A percentile compares a stretch with the other conserved stretches of the same genome.
These are phyloP conservation scores for Mayamaea pseudoterrestris DNA, from an alignment of 108 stramenopile species.

Conservation along the genomic window DNA sequence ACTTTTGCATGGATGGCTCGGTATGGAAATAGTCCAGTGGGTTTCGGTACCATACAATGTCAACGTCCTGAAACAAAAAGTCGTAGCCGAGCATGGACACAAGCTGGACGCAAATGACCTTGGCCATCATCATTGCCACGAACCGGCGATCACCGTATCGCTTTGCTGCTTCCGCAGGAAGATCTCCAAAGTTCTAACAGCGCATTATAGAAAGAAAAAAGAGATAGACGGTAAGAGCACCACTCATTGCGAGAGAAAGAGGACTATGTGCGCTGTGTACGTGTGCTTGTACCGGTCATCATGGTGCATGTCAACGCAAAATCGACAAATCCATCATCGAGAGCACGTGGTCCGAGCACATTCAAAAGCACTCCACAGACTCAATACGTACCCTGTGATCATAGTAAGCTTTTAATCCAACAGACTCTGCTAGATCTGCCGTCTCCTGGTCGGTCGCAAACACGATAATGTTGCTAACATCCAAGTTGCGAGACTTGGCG, in stretches of 20 bases:
- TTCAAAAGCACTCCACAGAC: constrained; percentile 4
- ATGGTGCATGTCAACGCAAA: not conserved
- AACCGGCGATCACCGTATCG: constrained; percentile 60
- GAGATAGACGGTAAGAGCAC: not conserved
- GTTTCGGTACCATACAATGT: constrained; percentile 56
- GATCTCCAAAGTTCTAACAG: constrained; percentile 24
- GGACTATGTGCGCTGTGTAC: no score
- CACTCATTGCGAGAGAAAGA: no score
- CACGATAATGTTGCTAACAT: constrained; percentile 44
- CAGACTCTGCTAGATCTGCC: constrained; percentile 46
- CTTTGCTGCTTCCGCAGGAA: constrained; percentile 30
- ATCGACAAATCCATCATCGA: no score
- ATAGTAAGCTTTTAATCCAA: constrained; percentile 62
- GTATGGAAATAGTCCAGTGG: constrained; percentile 43
- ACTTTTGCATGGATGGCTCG: constrained; percentile 10
- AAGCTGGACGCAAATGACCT: constrained; percentile 59
- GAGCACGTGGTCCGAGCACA: no score
- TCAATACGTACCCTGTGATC: constrained; percentile 50
- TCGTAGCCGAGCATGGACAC: constrained; percentile 57
- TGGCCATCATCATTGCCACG: constrained; percentile 64
- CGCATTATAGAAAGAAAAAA: not conserved
- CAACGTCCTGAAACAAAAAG: constrained; percentile 76
- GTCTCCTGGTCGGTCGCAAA: constrained; percentile 73
- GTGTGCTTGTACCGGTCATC: no score
- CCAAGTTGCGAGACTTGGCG: constrained; percentile 38